Evolutionary conservation across 2,329 filamentous ascomycete species (phyloP).

Genomic region (Lecanicillium sp.): DNA sequence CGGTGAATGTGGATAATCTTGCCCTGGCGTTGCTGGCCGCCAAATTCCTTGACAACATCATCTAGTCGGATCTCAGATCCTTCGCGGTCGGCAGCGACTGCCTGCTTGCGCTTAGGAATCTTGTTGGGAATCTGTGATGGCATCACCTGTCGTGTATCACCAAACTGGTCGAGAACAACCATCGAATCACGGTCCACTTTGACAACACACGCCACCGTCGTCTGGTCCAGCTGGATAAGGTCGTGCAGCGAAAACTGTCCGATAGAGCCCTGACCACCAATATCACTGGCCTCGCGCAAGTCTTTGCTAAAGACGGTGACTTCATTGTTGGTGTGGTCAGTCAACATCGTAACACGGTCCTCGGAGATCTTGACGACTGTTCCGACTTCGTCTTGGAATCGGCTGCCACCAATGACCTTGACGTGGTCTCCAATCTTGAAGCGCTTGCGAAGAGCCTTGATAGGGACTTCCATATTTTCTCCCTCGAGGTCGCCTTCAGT

Average conservation of each 20-base stretch:
- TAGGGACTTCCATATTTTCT: slow-evolving; percentile 84
- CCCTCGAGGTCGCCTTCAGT: slow-evolving; percentile 75
- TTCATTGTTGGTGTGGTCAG: slow-evolving; percentile 85
- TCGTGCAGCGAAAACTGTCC: slow-evolving; percentile 90
- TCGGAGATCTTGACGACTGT: slow-evolving; percentile 93
- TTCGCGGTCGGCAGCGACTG: slow-evolving; percentile 86
- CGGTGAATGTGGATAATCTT: slow-evolving; percentile 91
- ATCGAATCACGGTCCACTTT: slow-evolving; percentile 93
- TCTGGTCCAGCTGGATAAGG: slow-evolving; percentile 84
- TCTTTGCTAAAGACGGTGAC: slow-evolving; percentile 98
- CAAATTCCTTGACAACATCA: slow-evolving; percentile 85
- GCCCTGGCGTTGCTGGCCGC: slow-evolving; percentile 77
- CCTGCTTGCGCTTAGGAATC: slow-evolving; percentile 71
- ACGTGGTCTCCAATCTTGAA: slow-evolving; percentile 95
- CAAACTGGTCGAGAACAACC: slow-evolving; percentile 83
- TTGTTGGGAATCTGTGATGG: slow-evolving; percentile 90
- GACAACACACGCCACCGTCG: slow-evolving; percentile 87
- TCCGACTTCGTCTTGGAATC: slow-evolving; percentile 89
- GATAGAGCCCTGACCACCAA: slow-evolving; percentile 75
- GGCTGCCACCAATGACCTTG: slow-evolving; percentile 94
- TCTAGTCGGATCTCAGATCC: slow-evolving; percentile 88
- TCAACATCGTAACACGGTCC: slow-evolving; percentile 86
- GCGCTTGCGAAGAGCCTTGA: slow-evolving; percentile 84
- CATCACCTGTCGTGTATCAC: slow-evolving; percentile 71
- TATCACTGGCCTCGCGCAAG: slow-evolving; percentile 84